phyloP scores from a whole-genome alignment of 1,284 basidiomycete species.

The Cutaneotrichosporon daszewskae region DNA sequence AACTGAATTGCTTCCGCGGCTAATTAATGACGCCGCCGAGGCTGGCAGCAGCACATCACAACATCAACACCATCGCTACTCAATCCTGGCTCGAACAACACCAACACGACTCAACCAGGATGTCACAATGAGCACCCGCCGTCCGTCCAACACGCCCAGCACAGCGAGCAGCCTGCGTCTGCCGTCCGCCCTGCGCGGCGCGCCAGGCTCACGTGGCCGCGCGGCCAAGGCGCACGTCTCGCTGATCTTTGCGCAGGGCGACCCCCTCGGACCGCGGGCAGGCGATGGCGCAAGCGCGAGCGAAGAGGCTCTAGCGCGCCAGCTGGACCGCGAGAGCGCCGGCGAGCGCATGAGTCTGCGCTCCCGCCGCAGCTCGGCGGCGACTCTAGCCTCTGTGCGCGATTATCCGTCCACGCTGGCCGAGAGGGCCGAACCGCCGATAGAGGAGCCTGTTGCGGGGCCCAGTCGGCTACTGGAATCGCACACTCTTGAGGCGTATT shows the following conservation, averaged over 20 bases:
- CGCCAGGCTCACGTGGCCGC: slow-evolving; percentile 17
- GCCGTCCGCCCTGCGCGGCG: slow-evolving; percentile 11
- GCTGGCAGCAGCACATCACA: no score
- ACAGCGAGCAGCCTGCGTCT: slow-evolving; percentile 2
- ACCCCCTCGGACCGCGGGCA: slow-evolving; percentile 10
- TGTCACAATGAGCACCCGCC: slow-evolving; percentile 1
- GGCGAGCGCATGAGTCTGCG: slow-evolving; percentile 38
- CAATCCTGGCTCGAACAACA: neutral
- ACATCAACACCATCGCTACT: neutral
- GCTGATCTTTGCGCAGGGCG: slow-evolving; percentile 34
- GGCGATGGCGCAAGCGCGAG: slow-evolving; percentile 11
- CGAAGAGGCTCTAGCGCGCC: slow-evolving; percentile 33
- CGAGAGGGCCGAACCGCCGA: no score
- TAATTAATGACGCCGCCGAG: no score
- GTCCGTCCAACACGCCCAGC: slow-evolving; percentile 1
- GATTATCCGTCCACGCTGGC: slow-evolving; percentile 3
- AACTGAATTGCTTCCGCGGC: no score
- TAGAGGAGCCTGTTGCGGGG: no score
- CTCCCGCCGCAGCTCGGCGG: slow-evolving; percentile 30
- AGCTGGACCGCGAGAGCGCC: slow-evolving; percentile 38
- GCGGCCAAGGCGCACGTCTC: slow-evolving; percentile 20
- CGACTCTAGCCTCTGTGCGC: slow-evolving; percentile 24
- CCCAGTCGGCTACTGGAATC: no score
- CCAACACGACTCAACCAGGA: neutral
- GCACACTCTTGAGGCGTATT: no score